Conservation (phyloP, 1,139 yeast species). For the Geotrichum bryndzae region DNA sequence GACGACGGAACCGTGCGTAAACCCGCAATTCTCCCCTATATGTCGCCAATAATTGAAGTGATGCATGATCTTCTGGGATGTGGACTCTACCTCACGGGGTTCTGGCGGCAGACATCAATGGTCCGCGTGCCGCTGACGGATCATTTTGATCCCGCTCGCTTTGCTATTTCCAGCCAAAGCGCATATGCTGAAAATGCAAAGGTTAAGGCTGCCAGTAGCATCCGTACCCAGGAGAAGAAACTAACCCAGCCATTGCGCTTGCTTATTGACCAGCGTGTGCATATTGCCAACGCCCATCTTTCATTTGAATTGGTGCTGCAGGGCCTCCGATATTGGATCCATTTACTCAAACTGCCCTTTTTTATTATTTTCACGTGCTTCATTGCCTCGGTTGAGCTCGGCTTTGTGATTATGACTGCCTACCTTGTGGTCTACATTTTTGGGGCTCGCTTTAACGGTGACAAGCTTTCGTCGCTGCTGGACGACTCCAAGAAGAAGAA, state of each 20-base stretch:
- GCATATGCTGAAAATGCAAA: background rate
- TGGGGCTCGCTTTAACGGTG: background rate
- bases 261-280: conserved; percentile 2
- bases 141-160: conserved; percentile 5
- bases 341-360: background rate
- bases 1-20: background rate
- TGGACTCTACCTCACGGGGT: background rate
- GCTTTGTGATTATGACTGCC: background rate
- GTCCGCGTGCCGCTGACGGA: conserved; percentile 8
- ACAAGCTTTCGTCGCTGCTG: background rate
- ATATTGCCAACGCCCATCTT: background rate
- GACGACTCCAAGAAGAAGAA: too few species aligned
- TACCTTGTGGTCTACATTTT: background rate
- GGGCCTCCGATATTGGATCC: conserved; percentile 8
- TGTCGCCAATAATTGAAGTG: background rate
- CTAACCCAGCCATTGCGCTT: background rate
- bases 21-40: background rate
- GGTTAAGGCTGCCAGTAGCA: background rate
- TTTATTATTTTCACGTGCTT: background rate
- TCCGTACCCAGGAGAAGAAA: background rate
- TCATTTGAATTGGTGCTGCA: background rate
- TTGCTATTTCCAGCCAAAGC: background rate
- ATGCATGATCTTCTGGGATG: background rate
- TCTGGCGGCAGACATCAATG: background rate
- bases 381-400: conserved; percentile 1